phyloP scores from a whole-genome alignment of 2,329 filamentous ascomycete genomes.

The Mollisia scopiformis region DNA sequence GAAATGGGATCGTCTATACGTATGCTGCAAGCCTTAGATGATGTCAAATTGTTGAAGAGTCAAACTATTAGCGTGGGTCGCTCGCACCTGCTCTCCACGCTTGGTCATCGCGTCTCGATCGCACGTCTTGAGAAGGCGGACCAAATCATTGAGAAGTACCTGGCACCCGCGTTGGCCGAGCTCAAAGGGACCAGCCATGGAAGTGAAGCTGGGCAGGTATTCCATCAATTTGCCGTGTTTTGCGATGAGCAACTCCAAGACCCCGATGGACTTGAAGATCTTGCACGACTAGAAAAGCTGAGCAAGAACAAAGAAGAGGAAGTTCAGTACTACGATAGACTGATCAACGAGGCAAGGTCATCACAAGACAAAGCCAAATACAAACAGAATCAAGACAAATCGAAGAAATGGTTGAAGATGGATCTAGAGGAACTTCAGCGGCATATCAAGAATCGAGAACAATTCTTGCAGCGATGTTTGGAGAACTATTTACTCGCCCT shows the following conservation, averaged over 20 bases:
- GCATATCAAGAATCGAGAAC: slow-evolving; percentile 73
- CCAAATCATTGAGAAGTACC: slow-evolving; percentile 83
- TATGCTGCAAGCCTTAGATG: slow-evolving; percentile 78
- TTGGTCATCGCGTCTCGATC: slow-evolving; percentile 86
- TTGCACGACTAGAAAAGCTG: slow-evolving; percentile 77
- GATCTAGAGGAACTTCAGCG: slow-evolving; percentile 86
- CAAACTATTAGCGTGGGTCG: slow-evolving; percentile 74
- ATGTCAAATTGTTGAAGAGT: slow-evolving; percentile 61
- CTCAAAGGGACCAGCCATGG: slow-evolving; percentile 70
- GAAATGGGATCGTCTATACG: slow-evolving; percentile 88
- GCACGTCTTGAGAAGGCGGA: slow-evolving; percentile 91
- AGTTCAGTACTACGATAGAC: slow-evolving; percentile 70
- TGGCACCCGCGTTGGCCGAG: slow-evolving; percentile 82
- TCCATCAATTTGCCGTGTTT: slow-evolving; percentile 92
- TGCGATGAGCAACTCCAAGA: slow-evolving; percentile 94
- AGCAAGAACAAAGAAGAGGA: slow-evolving; percentile 82
- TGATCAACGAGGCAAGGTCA: slow-evolving; percentile 45
- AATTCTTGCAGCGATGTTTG: slow-evolving; percentile 85
- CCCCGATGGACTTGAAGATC: slow-evolving; percentile 80
- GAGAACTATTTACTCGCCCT: slow-evolving; percentile 92
- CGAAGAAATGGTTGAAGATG: slow-evolving; percentile 87
- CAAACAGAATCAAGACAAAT: slow-evolving; percentile 66
- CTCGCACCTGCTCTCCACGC: slow-evolving; percentile 81
- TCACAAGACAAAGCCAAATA: slow-evolving; percentile 59
- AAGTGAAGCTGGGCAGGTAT: slow-evolving; percentile 81